Conservation (phyloP, 768 basidiomycete species). For the Termitomyces titanicus region DNA sequence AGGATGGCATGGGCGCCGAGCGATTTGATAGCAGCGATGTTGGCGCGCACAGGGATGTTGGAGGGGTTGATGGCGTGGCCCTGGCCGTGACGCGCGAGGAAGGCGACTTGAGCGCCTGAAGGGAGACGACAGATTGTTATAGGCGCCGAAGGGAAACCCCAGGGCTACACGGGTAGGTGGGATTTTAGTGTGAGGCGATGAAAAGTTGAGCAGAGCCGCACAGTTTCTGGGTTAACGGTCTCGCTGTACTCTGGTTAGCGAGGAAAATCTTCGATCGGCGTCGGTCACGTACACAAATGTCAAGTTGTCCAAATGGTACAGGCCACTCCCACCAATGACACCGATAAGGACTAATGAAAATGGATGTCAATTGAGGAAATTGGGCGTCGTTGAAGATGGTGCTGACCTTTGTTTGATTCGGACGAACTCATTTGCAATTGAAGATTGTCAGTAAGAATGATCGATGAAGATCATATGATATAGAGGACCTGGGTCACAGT, state of each 20-base stretch:
- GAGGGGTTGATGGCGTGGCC: slow-evolving; percentile 80
- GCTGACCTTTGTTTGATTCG: slow-evolving; percentile 6
- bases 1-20: slow-evolving; percentile 87
- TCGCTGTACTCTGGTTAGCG: slow-evolving; percentile 41
- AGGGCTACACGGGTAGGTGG: slow-evolving; percentile 62
- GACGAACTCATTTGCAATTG: slow-evolving; percentile 4
- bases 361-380: slow-evolving; percentile 17
- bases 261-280: neutral
- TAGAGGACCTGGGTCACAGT: neutral
- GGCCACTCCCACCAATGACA: slow-evolving; percentile 88
- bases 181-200: neutral
- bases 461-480: too few species aligned
- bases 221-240: slow-evolving; percentile 78
- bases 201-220: slow-evolving; percentile 29
- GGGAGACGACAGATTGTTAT: slow-evolving; percentile 91
- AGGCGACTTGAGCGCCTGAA: slow-evolving; percentile 77
- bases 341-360: slow-evolving; percentile 67
- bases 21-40: slow-evolving; percentile 92
- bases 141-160: slow-evolving; percentile 88
- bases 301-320: slow-evolving; percentile 92
- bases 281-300: slow-evolving; percentile 74
- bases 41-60: slow-evolving; percentile 80
- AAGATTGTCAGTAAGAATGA: neutral
- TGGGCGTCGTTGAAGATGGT: neutral
- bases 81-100: slow-evolving; percentile 87